Conservation (phyloP, 2,329 filamentous ascomycete species). For the Talaromyces sp. region DNA sequence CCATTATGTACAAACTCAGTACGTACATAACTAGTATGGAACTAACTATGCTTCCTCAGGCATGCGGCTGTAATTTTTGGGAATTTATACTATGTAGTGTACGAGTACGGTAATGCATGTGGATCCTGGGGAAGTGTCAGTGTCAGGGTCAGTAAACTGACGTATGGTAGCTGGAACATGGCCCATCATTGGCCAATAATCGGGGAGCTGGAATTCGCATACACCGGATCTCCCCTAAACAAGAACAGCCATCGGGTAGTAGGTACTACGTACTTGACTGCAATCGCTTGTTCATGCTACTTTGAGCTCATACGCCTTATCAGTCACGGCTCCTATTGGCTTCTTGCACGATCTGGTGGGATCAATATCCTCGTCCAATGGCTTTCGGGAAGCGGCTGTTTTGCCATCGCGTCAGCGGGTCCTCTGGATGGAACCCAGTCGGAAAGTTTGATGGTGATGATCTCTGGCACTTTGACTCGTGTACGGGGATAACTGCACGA, state of each 20-base stretch:
- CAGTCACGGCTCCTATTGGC: background rate
- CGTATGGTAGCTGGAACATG: background rate
- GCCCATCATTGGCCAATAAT: background rate
- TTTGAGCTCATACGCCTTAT: background rate
- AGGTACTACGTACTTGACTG: background rate
- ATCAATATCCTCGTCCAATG: background rate
- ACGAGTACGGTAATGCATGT: background rate
- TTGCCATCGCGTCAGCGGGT: constrained; percentile 4
- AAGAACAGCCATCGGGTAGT: too few species aligned
- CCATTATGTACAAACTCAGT: background rate
- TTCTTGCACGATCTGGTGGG: background rate
- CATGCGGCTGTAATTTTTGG: background rate
- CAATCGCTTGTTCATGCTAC: background rate
- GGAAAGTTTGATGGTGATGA: constrained; percentile 8
- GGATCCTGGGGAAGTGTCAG: background rate
- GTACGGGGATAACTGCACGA: background rate
- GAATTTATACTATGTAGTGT: background rate
- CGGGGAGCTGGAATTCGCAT: background rate
- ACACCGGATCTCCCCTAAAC: background rate
- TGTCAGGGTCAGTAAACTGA: background rate
- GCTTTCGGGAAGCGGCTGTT: background rate
- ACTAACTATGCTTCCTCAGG: background rate
- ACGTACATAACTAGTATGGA: too few species aligned
- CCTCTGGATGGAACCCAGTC: background rate
- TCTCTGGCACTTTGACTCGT: background rate